Base-by-base conservation (phyloP, 257 asterid species). In the Fraxinus americana region DNA sequence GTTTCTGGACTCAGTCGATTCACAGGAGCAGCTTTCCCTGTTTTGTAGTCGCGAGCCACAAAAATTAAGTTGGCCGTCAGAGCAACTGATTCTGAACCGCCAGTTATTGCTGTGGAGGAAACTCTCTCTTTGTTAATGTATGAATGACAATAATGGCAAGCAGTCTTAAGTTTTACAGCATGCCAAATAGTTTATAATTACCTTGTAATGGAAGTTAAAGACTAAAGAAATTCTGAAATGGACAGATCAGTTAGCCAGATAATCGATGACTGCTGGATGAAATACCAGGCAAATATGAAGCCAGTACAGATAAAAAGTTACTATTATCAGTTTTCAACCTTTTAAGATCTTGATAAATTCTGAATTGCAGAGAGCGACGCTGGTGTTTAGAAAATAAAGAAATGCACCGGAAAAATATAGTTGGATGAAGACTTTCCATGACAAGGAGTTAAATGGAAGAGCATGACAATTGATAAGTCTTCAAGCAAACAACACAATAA, bases 11-110 rank as follows among this genome's bases (percentile, higher is more conserved):
- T 70, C 74, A 92, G 74, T 74, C 94, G 91, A 75, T 92, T 94
- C 80, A 95, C 96, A 7, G 84, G 91, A 78, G 99, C 92, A 80
- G 99, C 97, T 86, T 90, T 89, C 75, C 88, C 84, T 4, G 98
- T 91, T 86, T 89, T 93, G 77, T 89, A 93, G 83, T 95, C 99
- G 67, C 99, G 98, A 63, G 99, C 99, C 77, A 93, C 99, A 74
- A 95, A 95, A 61, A 95, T 95, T 91, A 95, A 95, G 78, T 89
- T 95, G 79, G 99, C 99, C 10, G 92, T 89, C 71, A 95, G 88
- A 77, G 91, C 94, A 21, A 92, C 83, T 29, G 93, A 86, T 68
- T 90, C 96, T 66, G 89, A 78, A 70, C 73, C 78, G 52, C 86
- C 90, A 23, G 77, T 72, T 67, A 85, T 79, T 57, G 83, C 96